Base-by-base conservation (phyloP, 2,329 filamentous ascomycete species). In the Cytospora paraplurivora region DNA sequence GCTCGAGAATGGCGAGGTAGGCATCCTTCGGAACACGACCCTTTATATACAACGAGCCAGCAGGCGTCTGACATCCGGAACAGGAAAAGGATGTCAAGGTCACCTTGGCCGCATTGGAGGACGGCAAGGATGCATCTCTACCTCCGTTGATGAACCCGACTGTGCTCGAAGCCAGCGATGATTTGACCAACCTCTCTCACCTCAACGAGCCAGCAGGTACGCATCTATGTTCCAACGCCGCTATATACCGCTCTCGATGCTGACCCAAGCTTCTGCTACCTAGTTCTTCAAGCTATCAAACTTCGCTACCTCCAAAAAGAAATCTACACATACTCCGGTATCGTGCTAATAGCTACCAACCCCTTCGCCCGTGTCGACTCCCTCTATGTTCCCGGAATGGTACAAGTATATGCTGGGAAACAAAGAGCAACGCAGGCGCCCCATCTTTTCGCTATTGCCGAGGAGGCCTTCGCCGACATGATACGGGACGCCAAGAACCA, bases 391-490 rank as follows among this genome's bases (percentile, higher is more conserved):
- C 93, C 94, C 19, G 95, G 95, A 69, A 99, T 99, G 94, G 93
- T 99, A n/a, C 95, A 99, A 77, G 93, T 98, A 47, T 99, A 99
- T 79, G 93, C 95, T 62, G 95, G 95, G 73, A 98, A 94, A 78
- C 93, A 97, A 77, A 87, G 95, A 78, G 93, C 93, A 65, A 97
- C 95, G 64, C 95, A 98, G 78, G 95, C 96, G 64, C 95, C 95
- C 61, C 95, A 99, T 86, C 80, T 99, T 73, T 99, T 99, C 79
- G 95, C 95, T 70, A 99, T 99, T 79, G 95, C 95, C 51, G 95
- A 99, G 77, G 96, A 99, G 79, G 93, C 95, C 66, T 99, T 98
- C 71, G 95, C 91, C 74, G 95, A 99, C 81, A 99, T 99, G 95
- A 80, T 99, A 74, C 90, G 95, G 69, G 95, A 97, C 79, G 85